Evolutionary conservation across 2,329 filamentous ascomycete species (phyloP).

Genomic region (Colletotrichum navitas): DNA sequence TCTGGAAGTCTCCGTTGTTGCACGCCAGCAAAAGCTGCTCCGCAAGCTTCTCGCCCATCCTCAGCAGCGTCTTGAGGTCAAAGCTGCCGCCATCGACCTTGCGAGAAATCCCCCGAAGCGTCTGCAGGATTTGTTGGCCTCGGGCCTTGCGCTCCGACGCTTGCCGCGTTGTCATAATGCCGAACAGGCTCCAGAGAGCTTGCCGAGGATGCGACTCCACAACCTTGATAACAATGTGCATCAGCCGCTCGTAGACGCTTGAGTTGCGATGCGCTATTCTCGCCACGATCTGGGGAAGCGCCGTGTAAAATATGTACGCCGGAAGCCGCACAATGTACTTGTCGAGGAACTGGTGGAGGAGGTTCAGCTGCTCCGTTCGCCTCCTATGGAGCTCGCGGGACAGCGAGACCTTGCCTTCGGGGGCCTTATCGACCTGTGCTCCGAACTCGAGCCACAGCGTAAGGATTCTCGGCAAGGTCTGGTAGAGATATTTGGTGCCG

Average conservation of each 20-base stretch:
- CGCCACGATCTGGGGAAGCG: slow-evolving; percentile 94
- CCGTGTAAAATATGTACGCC: slow-evolving; percentile 82
- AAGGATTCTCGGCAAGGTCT: slow-evolving; percentile 90
- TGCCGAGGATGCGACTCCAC: slow-evolving; percentile 89
- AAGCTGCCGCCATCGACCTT: slow-evolving; percentile 64
- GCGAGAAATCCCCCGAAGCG: slow-evolving; percentile 60
- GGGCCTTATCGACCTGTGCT: slow-evolving; percentile 75
- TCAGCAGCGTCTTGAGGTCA: slow-evolving; percentile 79
- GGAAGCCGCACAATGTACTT: slow-evolving; percentile 83
- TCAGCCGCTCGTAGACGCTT: slow-evolving; percentile 81
- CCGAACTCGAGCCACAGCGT: slow-evolving; percentile 96
- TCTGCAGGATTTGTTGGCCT: slow-evolving; percentile 65
- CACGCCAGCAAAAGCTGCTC: slow-evolving; percentile 86
- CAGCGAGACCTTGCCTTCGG: slow-evolving; percentile 66
- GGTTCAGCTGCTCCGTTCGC: slow-evolving; percentile 74
- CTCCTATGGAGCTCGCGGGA: slow-evolving; percentile 65
- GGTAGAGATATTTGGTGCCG: slow-evolving; percentile 95
- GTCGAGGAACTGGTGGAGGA: slow-evolving; percentile 79
- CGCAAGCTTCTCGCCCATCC: slow-evolving; percentile 84
- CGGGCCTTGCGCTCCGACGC: slow-evolving; percentile 72
- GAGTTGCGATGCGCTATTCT: slow-evolving; percentile 89
- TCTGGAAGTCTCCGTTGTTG: slow-evolving; percentile 79
- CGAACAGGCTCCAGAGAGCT: slow-evolving; percentile 90
- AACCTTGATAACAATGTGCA: slow-evolving; percentile 87
- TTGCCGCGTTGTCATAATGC: slow-evolving; percentile 85